phyloP scores from a whole-genome alignment of 495 filamentous ascomycete species.

The Hypoxylon rickii region DNA sequence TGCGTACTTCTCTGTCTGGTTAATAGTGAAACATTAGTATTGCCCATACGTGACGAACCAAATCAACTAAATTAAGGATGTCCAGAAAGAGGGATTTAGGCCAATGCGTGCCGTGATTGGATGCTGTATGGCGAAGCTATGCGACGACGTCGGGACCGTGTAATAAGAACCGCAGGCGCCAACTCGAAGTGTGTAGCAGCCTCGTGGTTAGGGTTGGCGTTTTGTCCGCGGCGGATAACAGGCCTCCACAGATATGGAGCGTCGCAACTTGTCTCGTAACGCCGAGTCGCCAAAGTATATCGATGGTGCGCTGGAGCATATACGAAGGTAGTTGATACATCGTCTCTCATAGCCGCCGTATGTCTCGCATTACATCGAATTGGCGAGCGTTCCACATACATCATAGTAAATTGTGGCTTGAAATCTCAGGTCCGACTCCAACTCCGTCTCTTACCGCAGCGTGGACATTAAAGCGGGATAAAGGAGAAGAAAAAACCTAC shows the following conservation, averaged over 20 bases:
- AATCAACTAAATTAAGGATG: conserved; percentile 1
- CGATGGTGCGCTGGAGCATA: conserved; percentile 1
- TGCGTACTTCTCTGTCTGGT: conserved; percentile 74
- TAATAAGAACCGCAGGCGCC: conserved; percentile 4
- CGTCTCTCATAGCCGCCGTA: background rate
- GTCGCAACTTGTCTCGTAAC: conserved; percentile 3
- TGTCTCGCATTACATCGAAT: too few species aligned
- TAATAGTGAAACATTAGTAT: conserved; percentile 19
- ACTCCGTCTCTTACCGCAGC: too few species aligned
- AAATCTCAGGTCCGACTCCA: background rate
- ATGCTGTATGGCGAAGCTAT: conserved; percentile 4
- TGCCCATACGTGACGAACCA: background rate
- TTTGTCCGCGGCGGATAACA: background rate
- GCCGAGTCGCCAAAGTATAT: conserved; percentile 2
- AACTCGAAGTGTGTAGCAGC: background rate
- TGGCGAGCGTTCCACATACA: too few species aligned
- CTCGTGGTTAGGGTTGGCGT: background rate
- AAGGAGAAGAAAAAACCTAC: conserved; percentile 62
- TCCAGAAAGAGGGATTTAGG: background rate
- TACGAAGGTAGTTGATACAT: background rate
- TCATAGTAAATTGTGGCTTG: background rate
- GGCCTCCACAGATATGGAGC: conserved; percentile 3
- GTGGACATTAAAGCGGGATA: conserved; percentile 9
- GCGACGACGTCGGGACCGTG: conserved; percentile 3
- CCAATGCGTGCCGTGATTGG: conserved; percentile 6